Percentiles rank a stretch among this genome's conserved stretches.
phyloP scores from a whole-genome alignment of 352 stramenopile species.

The Globisporangium paddicum region DNA sequence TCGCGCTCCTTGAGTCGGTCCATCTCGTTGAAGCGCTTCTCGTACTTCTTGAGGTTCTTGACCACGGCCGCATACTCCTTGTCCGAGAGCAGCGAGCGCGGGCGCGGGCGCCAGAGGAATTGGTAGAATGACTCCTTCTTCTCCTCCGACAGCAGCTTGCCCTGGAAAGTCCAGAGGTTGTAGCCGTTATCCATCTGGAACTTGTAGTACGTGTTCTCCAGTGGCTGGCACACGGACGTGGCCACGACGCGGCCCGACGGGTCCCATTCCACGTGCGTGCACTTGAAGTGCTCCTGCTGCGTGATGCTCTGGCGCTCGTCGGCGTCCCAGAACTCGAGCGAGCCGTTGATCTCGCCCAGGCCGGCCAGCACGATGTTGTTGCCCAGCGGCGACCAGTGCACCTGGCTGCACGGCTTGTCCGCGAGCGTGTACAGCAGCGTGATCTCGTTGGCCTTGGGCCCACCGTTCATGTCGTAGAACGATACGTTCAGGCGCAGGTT shows the following conservation, averaged over 20 bases:
- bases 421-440: constrained; percentile 94
- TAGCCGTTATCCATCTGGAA: constrained; percentile 99
- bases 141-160: constrained; percentile 91
- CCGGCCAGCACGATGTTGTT: constrained; percentile 94
- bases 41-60: constrained; percentile 98
- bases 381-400: constrained; percentile 96
- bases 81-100: constrained; percentile 92
- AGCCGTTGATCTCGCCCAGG: constrained; percentile 93
- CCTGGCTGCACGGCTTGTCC: constrained; percentile 93
- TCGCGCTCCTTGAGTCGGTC: constrained; percentile 82
- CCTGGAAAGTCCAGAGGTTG: constrained; percentile 98
- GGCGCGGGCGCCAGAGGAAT: constrained; percentile 89
- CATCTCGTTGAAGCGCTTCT: constrained; percentile 87
- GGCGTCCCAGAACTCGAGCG: constrained; percentile 98
- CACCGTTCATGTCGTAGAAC: constrained; percentile 95
- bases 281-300: constrained; percentile 98
- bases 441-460: constrained; percentile 82
- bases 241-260: constrained; percentile 94
- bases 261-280: constrained; percentile 97
- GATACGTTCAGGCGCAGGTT: constrained; percentile 91
- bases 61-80: constrained; percentile 93
- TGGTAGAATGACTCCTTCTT: constrained; percentile 98
- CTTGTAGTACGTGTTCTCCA: constrained; percentile 95
- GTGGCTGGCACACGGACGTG: constrained; percentile 94
- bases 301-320: constrained; percentile 93